Conservation (phyloP, 441 rosid genomes). For the Jatropha multifida region DNA sequence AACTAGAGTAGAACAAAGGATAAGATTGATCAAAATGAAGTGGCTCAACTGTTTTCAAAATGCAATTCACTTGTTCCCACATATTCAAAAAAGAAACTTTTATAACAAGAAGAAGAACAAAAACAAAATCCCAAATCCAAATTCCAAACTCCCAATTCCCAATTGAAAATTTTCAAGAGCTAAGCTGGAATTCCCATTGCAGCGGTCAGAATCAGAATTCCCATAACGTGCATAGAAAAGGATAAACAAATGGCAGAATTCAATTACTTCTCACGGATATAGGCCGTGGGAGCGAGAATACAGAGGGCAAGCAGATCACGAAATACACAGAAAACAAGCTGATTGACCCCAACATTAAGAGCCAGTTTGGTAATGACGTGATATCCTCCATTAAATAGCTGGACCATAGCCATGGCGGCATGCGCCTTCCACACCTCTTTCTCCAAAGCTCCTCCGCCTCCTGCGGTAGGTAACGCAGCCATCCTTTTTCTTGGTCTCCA, state of each 20-base stretch:
- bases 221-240: not conserved
- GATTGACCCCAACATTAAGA: slow-evolving; percentile 89
- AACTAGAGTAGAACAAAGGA: too few species aligned
- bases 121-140: not conserved
- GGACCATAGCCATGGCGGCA: slow-evolving; percentile 77
- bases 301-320: slow-evolving; percentile 91
- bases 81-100: not conserved
- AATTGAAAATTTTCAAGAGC: not conserved
- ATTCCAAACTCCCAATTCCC: not conserved
- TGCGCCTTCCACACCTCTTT: slow-evolving; percentile 68
- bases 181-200: not conserved
- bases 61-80: not conserved
- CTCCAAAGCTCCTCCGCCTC: slow-evolving; percentile 28
- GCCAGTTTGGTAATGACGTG: slow-evolving; percentile 96
- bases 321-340: slow-evolving; percentile 88
- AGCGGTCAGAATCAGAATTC: not conserved
- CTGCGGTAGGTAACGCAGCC: slow-evolving; percentile 18
- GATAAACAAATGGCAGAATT: not conserved
- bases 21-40: not conserved
- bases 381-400: slow-evolving; percentile 82
- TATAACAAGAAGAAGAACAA: not conserved
- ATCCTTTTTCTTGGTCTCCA: not conserved
- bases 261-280: slow-evolving; percentile 71
- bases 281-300: slow-evolving; percentile 86
- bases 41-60: not conserved